Percentiles rank a stretch among this genome's conserved stretches.
Evolutionary conservation across 1,284 basidiomycete species (phyloP).

Genomic region (Cystobasidium slooffiae): DNA sequence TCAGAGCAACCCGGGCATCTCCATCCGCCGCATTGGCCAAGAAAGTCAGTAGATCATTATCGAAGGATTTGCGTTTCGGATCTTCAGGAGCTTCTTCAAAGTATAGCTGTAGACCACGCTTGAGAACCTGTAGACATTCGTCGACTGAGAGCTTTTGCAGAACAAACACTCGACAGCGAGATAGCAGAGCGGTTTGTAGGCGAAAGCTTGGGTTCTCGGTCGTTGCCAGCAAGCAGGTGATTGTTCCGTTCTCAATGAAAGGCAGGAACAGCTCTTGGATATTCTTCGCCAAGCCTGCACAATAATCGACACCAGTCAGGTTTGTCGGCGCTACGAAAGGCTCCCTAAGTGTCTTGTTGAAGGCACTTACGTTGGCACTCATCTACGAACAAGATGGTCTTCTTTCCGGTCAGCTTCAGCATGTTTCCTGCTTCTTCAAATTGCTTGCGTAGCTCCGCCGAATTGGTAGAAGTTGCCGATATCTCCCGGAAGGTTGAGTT

Average conservation of each 20-base stretch:
- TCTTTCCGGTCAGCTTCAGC: constrained; percentile 70
- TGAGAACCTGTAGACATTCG: constrained; percentile 64
- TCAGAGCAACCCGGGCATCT: constrained; percentile 71
- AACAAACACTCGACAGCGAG: constrained; percentile 61
- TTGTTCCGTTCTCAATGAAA: constrained; percentile 75
- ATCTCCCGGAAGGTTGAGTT: constrained; percentile 70
- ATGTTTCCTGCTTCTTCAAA: constrained; percentile 79
- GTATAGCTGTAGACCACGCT: constrained; percentile 59
- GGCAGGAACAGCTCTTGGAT: constrained; percentile 80
- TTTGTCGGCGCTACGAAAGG: background rate
- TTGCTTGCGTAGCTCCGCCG: constrained; percentile 75
- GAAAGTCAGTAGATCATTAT: constrained; percentile 63
- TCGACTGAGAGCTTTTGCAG: constrained; percentile 67
- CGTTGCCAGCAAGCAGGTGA: constrained; percentile 79
- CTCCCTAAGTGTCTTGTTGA: constrained; percentile 57
- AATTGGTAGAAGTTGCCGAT: constrained; percentile 64
- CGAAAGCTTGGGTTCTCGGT: constrained; percentile 89
- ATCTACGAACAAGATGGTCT: constrained; percentile 77
- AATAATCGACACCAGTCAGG: background rate
- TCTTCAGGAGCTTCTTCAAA: constrained; percentile 68
- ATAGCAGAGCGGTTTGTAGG: constrained; percentile 57
- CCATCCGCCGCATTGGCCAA: constrained; percentile 66
- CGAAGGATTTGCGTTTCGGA: constrained; percentile 73
- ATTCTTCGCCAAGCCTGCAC: constrained; percentile 67
- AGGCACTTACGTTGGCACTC: constrained; percentile 69